Percentiles rank a stretch among this genome's conserved stretches.
These are phyloP conservation scores for Irineochytrium annulatum DNA, from an alignment of 192 early-diverging fungal species.

Conservation along the genomic window DNA sequence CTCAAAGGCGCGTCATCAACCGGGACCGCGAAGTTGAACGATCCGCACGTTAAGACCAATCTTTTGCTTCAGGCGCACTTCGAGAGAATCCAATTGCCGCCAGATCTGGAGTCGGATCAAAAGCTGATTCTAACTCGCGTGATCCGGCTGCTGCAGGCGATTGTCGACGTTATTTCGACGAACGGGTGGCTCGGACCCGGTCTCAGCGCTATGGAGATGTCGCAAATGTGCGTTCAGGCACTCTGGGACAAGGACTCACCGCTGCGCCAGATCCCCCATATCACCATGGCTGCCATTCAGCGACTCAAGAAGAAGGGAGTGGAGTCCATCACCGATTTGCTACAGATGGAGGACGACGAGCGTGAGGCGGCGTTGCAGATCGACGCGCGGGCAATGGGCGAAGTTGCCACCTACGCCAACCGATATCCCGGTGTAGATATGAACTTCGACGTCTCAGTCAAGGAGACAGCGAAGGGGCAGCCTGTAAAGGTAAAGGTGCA, in stretches of 20 bases:
- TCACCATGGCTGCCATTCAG: slow-evolving; percentile 68
- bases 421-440: slow-evolving; percentile 92
- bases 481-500: slow-evolving; percentile 63
- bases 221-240: slow-evolving; percentile 96
- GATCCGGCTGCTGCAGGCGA: slow-evolving; percentile 84
- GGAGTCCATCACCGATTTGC: slow-evolving; percentile 86
- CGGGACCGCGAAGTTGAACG: slow-evolving; percentile 67
- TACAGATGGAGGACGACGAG: slow-evolving; percentile 89
- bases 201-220: slow-evolving; percentile 90
- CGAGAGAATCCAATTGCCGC: slow-evolving; percentile 78
- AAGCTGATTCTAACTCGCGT: slow-evolving; percentile 56
- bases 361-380: slow-evolving; percentile 63
- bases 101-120: slow-evolving; percentile 94
- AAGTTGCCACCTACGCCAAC: slow-evolving; percentile 85
- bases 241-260: slow-evolving; percentile 92
- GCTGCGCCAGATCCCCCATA: slow-evolving; percentile 87
- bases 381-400: slow-evolving; percentile 59
- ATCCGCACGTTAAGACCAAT: slow-evolving; percentile 89
- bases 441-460: slow-evolving; percentile 51
- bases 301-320: slow-evolving; percentile 66
- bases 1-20: slow-evolving; percentile 3
- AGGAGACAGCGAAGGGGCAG: slow-evolving; percentile 47
- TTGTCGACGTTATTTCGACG: slow-evolving; percentile 90
- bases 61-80: slow-evolving; percentile 96
- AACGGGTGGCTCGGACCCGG: slow-evolving; percentile 89